Conservation (phyloP, 441 rosid species). For the Melastoma candidum region DNA sequence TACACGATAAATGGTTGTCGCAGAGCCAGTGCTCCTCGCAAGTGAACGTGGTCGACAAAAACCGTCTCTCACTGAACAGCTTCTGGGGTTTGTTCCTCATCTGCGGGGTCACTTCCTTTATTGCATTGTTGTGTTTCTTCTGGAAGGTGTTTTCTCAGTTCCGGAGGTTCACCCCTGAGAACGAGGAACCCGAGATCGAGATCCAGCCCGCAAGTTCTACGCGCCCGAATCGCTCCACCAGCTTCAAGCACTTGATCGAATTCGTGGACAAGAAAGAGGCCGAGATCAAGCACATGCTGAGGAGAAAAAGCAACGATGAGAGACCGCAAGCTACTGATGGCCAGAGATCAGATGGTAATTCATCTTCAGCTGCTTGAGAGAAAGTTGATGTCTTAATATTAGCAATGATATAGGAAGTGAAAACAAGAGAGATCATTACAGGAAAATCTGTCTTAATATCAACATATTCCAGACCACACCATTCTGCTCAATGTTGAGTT, state of each 20-base stretch:
- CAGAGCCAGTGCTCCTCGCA: conserved; percentile 36
- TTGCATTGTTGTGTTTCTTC: conserved; percentile 46
- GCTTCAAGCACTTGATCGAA: conserved; percentile 50
- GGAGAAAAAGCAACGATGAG: conserved; percentile 31
- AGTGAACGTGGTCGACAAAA: conserved; percentile 22
- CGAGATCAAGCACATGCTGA: conserved; percentile 56
- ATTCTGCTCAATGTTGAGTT: too few relatives aligned
- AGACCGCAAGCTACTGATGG: conserved; percentile 24
- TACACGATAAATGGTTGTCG: conserved; percentile 74
- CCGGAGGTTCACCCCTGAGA: conserved; percentile 41
- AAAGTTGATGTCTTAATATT: not conserved
- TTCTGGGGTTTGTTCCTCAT: conserved; percentile 93
- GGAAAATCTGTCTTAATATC: not conserved
- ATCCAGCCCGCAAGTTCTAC: conserved; percentile 39
- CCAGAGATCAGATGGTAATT: conserved; percentile 29
- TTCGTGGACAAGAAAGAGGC: conserved; percentile 68
- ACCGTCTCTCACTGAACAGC: conserved; percentile 52
- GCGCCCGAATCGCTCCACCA: conserved; percentile 25
- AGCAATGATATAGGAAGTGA: not conserved
- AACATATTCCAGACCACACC: too few relatives aligned
- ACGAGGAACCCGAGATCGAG: conserved; percentile 23
- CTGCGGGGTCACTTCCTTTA: conserved; percentile 52
- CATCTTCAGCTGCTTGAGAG: conserved; percentile 18
- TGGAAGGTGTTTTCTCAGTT: conserved; percentile 46
- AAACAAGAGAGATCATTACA: not conserved